These are phyloP conservation scores for Exophiala bonariae DNA, from an alignment of 2,329 filamentous ascomycete species.

Conservation along the genomic window DNA sequence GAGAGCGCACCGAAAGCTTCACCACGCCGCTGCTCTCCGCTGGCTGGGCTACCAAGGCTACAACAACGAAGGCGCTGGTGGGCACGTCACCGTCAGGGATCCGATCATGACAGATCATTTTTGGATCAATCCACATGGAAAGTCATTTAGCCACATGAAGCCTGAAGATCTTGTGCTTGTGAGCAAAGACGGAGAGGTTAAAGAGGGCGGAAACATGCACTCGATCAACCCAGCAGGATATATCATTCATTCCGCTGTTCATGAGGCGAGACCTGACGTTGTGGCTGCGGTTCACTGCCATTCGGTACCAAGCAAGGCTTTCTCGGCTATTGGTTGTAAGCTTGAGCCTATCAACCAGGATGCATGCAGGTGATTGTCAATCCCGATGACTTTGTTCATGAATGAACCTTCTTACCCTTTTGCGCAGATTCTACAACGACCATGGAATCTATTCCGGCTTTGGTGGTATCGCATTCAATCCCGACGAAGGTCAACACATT, in stretches of 20 bases:
- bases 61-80: conserved; percentile 30
- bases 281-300: conserved; percentile 61
- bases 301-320: conserved; percentile 60
- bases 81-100: conserved; percentile 47
- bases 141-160: conserved; percentile 43
- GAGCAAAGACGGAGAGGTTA: conserved; percentile 40
- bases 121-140: conserved; percentile 31
- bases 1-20: conserved; percentile 26
- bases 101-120: conserved; percentile 34
- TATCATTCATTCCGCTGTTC: conserved; percentile 62
- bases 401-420: not conserved
- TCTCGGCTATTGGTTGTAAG: conserved; percentile 60
- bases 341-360: conserved; percentile 61
- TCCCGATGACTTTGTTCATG: not conserved
- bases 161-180: conserved; percentile 41
- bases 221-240: conserved; percentile 52
- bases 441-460: conserved; percentile 41
- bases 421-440: conserved; percentile 33
- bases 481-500: conserved; percentile 39
- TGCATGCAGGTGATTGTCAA: conserved; percentile 14
- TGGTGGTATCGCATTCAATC: conserved; percentile 39
- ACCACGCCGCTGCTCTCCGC: conserved; percentile 41
- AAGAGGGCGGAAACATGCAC: conserved; percentile 38
- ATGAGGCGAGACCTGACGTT: conserved; percentile 60
- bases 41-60: conserved; percentile 31